A percentile compares a stretch with the other conserved stretches of the same genome.
Conservation (phyloP, 2,329 filamentous ascomycete species). For the Neurospora crassa region DNA sequence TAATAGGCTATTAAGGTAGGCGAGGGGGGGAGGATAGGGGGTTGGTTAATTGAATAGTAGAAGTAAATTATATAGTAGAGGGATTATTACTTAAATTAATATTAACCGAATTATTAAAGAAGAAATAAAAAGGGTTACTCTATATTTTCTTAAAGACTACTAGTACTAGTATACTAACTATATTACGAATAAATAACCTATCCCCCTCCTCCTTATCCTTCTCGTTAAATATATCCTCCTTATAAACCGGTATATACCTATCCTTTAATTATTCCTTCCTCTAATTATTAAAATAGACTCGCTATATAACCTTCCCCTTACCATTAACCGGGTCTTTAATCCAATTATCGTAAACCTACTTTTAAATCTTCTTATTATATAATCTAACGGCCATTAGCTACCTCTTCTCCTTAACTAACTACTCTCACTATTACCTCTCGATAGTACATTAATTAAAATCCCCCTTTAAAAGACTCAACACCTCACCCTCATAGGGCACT, state of each 20-base stretch:
- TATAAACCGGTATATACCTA: not conserved
- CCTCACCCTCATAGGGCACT: accelerated
- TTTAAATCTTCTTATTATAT: not conserved
- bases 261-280: not conserved
- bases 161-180: not conserved
- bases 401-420: not conserved
- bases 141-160: not conserved
- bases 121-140: not conserved
- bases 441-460: not conserved
- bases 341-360: not conserved
- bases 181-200: not conserved
- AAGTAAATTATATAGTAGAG: not conserved
- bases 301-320: not conserved
- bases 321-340: not conserved
- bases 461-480: not conserved
- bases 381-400: not conserved
- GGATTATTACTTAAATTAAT: not conserved
- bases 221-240: not conserved
- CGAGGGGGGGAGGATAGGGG: too few relatives aligned
- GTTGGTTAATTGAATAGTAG: too few relatives aligned
- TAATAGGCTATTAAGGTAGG: not conserved
- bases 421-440: not conserved
- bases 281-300: not conserved
- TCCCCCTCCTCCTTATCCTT: too few relatives aligned
- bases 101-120: not conserved